Base-by-base conservation (phyloP, 1,284 basidiomycete genomes). In the Moniliella sp. region DNA sequence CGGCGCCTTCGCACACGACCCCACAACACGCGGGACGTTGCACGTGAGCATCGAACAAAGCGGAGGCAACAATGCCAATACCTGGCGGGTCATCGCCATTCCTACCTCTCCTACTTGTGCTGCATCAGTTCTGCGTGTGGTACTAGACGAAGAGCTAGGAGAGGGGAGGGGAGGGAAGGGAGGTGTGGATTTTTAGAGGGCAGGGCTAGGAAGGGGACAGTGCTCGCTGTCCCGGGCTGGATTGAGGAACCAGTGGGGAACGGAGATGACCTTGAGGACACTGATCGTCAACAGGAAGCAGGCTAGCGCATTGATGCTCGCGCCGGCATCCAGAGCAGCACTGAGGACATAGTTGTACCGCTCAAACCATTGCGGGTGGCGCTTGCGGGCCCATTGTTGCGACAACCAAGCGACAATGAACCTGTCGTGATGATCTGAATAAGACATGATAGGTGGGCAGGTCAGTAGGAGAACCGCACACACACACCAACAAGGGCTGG, bases 311-410 rank as follows among this genome's bases (percentile, higher is more conserved):
- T 65, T 66, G 31, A 68, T 57, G 2, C 51, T 55, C 8, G 26
- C 17, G 2, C 57, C 66, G 0, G 66, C 65, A 44, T 67, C 66
- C 27, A 68, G 47, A 0, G 65, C 66, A 1, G 66, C 64, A 11
- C 57, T 61, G 10, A 57, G 36, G 11, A 52, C 45, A 28, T 52
- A 50, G 29, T 48, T 50, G 42, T 48, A 54, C 40, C 48, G 49
- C 27, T 48, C 52, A 32, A 52, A 55, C 46, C 46, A 61, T 5
- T 33, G 37, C 9, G 53, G 49, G 21, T 54, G 42, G 27, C 40
- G 40, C 52, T 63, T 18, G 42, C 62, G 27, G 53, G 50, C 43
- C 47, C 62, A 28, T 51, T 57, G 50, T 62, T 66, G 39, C 46
- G 62, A 34, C 40, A 46, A 9, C 37, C 60, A 59, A 2, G 65